Percentiles rank a stretch among this genome's conserved stretches.
These are phyloP conservation scores for Mortierella sp. DNA, from an alignment of 371 early-diverging fungal genomes.

Conservation along the genomic window DNA sequence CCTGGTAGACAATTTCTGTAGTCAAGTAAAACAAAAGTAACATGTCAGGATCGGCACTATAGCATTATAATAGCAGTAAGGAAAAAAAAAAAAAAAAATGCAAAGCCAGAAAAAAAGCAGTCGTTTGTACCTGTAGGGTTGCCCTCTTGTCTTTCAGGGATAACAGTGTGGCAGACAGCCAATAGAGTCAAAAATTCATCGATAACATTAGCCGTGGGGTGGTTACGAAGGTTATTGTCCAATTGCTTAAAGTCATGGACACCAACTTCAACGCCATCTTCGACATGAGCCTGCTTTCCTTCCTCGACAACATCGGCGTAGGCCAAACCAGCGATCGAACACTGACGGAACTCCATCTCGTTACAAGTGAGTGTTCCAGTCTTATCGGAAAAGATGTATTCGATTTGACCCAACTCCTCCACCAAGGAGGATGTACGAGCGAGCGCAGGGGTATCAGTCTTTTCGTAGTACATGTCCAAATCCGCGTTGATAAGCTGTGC, in stretches of 20 bases:
- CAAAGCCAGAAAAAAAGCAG: not conserved
- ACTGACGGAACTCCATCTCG: constrained; percentile 94
- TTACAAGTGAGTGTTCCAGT: constrained; percentile 98
- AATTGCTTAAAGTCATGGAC: constrained; percentile 78
- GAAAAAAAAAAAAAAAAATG: not conserved
- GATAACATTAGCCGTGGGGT: constrained; percentile 73
- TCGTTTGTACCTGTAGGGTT: constrained; percentile 61
- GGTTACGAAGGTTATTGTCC: constrained; percentile 70
- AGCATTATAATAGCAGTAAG: not conserved
- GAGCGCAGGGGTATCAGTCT: constrained; percentile 86
- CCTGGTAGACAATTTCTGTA: constrained; percentile 83
- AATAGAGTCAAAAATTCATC: constrained; percentile 87
- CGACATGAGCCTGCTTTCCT: constrained; percentile 73
- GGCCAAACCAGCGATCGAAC: constrained; percentile 82
- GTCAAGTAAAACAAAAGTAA: not conserved
- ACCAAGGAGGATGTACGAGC: constrained; percentile 91
- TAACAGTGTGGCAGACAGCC: constrained; percentile 97
- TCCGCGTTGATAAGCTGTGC: constrained; percentile 85
- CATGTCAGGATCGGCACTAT: not conserved
- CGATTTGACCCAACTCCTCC: constrained; percentile 95
- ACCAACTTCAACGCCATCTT: constrained; percentile 74
- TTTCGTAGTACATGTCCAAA: constrained; percentile 89
- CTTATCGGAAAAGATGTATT: constrained; percentile 90
- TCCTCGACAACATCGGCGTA: constrained; percentile 85
- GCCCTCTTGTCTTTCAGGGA: constrained; percentile 83